A percentile compares a stretch with the other conserved stretches of the same genome.
Evolutionary conservation across 768 basidiomycete species (phyloP).

Genomic region (Hortiboletus flavorubellus): DNA sequence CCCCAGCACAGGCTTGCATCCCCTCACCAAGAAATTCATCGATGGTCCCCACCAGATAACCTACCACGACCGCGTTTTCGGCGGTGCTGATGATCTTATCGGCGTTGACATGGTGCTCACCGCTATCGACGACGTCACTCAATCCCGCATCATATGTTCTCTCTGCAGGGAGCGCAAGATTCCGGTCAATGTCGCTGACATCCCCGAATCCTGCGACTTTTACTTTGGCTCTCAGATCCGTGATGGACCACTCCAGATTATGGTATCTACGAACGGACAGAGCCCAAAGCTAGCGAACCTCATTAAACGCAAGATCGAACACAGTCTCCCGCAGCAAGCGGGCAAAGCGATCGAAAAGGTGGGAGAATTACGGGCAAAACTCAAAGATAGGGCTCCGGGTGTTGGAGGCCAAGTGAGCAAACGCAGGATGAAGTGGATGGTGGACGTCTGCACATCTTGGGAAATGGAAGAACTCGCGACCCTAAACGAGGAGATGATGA

Average conservation of each 20-base stretch:
- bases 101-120: constrained; percentile 86
- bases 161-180: constrained; percentile 66
- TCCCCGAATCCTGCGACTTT: constrained; percentile 94
- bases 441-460: constrained; percentile 82
- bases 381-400: constrained; percentile 80
- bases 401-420: constrained; percentile 75
- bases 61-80: constrained; percentile 68
- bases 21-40: constrained; percentile 54
- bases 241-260: constrained; percentile 86
- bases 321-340: constrained; percentile 62
- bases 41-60: constrained; percentile 47
- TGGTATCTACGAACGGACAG: constrained; percentile 94
- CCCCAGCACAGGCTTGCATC: constrained; percentile 63
- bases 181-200: constrained; percentile 95
- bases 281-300: constrained; percentile 89
- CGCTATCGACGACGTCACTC: constrained; percentile 80
- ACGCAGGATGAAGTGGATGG: constrained; percentile 91
- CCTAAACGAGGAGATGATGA: constrained; percentile 65
- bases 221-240: constrained; percentile 96
- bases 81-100: constrained; percentile 59
- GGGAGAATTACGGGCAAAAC: constrained; percentile 64
- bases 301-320: constrained; percentile 66
- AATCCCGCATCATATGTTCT: constrained; percentile 68
- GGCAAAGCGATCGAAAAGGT: constrained; percentile 79
- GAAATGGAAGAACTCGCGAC: constrained; percentile 72